Conservation (phyloP, 2,329 filamentous ascomycete genomes). For the Stachybotrys echinatus region DNA sequence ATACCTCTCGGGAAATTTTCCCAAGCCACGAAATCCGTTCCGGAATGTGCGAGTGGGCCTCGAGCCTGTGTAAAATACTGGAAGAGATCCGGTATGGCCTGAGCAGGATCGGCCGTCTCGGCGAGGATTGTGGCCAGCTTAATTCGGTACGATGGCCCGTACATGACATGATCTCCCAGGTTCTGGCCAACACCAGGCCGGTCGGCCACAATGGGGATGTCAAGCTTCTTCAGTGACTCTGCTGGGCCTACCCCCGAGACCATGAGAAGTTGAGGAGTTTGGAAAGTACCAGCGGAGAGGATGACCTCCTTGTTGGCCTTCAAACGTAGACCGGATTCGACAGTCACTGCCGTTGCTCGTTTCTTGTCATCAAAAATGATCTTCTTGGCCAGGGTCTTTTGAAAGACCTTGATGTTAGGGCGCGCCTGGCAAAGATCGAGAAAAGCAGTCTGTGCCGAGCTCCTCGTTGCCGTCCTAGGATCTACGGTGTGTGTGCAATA, state of each 20-base stretch:
- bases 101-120: background rate
- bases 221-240: background rate
- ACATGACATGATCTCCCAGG: conserved; percentile 7
- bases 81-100: conserved; percentile 4
- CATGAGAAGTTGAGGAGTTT: conserved; percentile 8
- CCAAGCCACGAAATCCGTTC: conserved; percentile 5
- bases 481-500: background rate
- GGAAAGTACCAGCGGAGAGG: conserved; percentile 3
- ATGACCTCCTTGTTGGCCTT: background rate
- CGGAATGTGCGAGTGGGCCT: background rate
- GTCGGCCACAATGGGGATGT: conserved; percentile 3
- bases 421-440: background rate
- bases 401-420: background rate
- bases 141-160: conserved; percentile 5
- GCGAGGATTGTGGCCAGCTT: conserved; percentile 2
- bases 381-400: background rate
- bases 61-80: background rate
- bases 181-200: conserved; percentile 6
- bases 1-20: conserved; percentile 21
- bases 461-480: background rate
- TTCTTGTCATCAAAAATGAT: background rate
- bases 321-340: background rate
- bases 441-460: background rate
- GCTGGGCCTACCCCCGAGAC: conserved; percentile 8
- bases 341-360: background rate